Conservation (phyloP, 208 protist genomes). For the Leishmania guyanensis region DNA sequence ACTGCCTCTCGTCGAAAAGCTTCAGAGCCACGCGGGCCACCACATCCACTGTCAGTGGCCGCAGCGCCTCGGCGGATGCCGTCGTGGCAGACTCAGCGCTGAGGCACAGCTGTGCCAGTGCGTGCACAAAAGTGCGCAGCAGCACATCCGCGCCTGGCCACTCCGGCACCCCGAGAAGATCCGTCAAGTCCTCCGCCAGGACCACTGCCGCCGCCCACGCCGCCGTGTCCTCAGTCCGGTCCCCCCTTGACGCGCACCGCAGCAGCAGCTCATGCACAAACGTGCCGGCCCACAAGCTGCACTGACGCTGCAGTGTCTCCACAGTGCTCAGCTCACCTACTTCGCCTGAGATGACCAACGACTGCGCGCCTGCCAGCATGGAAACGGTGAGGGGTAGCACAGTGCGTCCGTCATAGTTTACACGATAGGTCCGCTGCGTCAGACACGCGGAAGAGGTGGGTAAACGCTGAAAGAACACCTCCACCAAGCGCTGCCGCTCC, state of each 20-base stretch:
- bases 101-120: conserved; percentile 42
- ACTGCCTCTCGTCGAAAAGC: conserved; percentile 41
- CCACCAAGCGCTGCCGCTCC: conserved; percentile 40
- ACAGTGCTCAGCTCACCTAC: conserved; percentile 13
- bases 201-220: conserved; percentile 39
- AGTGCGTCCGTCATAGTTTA: conserved; percentile 35
- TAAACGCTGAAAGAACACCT: conserved; percentile 63
- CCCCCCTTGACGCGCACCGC: conserved; percentile 9
- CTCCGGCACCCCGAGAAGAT: conserved; percentile 67
- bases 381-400: conserved; percentile 67
- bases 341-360: conserved; percentile 22
- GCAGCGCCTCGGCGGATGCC: conserved; percentile 32
- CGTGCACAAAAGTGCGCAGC: conserved; percentile 53
- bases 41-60: conserved; percentile 59
- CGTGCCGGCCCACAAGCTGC: conserved; percentile 42
- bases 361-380: conserved; percentile 79
- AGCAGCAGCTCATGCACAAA: conserved; percentile 50
- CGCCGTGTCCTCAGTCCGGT: conserved; percentile 39
- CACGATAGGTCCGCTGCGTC: conserved; percentile 38
- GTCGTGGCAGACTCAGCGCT: conserved; percentile 9
- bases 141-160: conserved; percentile 79
- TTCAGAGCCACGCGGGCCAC: conserved; percentile 60
- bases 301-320: conserved; percentile 66
- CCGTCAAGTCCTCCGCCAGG: conserved; percentile 75
- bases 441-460: conserved; percentile 43